These are phyloP conservation scores for Gossypium aridum DNA, from an alignment of 441 rosid genomes.

Conservation along the genomic window DNA sequence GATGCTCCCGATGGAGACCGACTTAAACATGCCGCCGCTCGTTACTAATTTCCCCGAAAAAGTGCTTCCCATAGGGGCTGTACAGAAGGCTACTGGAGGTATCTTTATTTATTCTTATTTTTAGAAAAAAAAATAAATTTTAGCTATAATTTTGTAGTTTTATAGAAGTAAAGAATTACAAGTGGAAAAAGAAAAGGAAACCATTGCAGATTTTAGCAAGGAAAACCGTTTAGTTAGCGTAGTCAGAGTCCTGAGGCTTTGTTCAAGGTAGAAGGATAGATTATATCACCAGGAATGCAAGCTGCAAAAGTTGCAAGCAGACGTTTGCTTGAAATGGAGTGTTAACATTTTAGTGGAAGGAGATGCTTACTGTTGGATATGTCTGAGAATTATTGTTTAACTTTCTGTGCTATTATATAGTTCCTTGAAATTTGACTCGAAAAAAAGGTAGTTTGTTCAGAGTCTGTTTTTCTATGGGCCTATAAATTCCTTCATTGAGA, in stretches of 20 bases:
- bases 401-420: not conserved
- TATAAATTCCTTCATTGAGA: not conserved
- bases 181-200: not conserved
- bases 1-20: constrained; percentile 74
- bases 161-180: not conserved
- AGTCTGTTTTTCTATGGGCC: not conserved
- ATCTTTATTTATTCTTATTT: not conserved
- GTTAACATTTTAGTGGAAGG: not conserved
- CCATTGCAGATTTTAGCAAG: not conserved
- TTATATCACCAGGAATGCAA: not conserved
- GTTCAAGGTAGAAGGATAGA: not conserved
- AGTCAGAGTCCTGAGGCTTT: not conserved
- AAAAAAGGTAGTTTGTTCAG: not conserved
- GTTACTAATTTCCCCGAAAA: constrained; percentile 53
- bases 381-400: not conserved
- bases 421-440: not conserved
- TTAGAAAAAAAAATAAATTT: not conserved
- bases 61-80: constrained; percentile 56
- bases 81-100: constrained; percentile 62
- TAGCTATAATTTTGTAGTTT: not conserved
- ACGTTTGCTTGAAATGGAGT: not conserved
- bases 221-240: not conserved
- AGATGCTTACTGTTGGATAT: not conserved
- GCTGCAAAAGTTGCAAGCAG: not conserved
- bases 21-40: constrained; percentile 70